Conservation (phyloP, 1,284 basidiomycete genomes). For the Malassezia caprae region DNA sequence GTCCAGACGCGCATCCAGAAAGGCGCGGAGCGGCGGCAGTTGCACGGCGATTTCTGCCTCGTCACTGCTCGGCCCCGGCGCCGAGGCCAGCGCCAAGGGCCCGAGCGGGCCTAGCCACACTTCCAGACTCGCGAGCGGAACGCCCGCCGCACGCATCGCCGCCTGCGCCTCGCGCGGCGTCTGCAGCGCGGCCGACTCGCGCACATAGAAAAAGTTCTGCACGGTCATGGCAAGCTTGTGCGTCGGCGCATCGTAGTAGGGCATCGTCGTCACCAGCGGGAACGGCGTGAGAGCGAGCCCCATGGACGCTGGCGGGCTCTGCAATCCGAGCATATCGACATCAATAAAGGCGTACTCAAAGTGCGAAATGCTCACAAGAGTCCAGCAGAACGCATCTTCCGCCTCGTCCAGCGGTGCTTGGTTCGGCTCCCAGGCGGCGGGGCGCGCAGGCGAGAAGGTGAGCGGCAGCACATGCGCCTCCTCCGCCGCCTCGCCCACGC, state of each 20-base stretch:
- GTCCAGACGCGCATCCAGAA: constrained; percentile 18
- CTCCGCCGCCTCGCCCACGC: background rate
- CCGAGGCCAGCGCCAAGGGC: constrained; percentile 54
- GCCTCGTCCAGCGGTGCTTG: constrained; percentile 63
- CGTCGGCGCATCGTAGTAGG: constrained; percentile 61
- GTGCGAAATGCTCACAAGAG: constrained; percentile 84
- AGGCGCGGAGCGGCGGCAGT: constrained; percentile 22
- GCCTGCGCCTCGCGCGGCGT: background rate
- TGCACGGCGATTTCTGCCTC: constrained; percentile 27
- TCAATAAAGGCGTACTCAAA: constrained; percentile 92
- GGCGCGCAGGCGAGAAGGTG: background rate
- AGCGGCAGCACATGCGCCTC: constrained; percentile 11
- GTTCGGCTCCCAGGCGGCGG: background rate
- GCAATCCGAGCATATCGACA: constrained; percentile 66
- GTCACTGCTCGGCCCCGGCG: constrained; percentile 4
- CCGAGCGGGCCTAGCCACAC: constrained; percentile 81
- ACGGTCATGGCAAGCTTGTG: constrained; percentile 72
- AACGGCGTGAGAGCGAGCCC: constrained; percentile 61
- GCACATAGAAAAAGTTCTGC: constrained; percentile 60
- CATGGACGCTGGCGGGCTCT: constrained; percentile 57
- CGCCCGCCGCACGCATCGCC: constrained; percentile 49
- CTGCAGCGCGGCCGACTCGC: constrained; percentile 8
- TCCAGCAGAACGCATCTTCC: constrained; percentile 89
- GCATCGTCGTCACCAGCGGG: constrained; percentile 71
- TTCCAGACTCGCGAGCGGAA: constrained; percentile 57